phyloP scores from a whole-genome alignment of 805 yeast genomes.

The Diddensiella transvaalensis region DNA sequence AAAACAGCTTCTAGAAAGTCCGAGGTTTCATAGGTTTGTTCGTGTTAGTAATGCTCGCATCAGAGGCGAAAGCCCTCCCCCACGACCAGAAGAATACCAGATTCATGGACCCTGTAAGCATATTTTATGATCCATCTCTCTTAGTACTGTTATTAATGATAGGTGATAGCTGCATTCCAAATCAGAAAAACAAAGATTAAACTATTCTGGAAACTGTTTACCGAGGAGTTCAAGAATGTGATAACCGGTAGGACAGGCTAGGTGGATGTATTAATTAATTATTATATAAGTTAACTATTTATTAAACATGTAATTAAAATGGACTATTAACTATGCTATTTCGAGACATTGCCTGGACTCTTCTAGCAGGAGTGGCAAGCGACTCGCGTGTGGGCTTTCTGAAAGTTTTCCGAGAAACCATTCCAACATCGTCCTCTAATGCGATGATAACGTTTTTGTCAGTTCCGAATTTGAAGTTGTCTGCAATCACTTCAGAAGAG shows the following conservation, averaged over 20 bases:
- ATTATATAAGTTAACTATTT: neutral
- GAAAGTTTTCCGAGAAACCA: slow-evolving; percentile 60
- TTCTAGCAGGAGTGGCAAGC: slow-evolving; percentile 33
- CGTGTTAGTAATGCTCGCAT: slow-evolving; percentile 21
- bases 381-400: slow-evolving; percentile 52
- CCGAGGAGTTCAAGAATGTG: slow-evolving; percentile 22
- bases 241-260: slow-evolving; percentile 9
- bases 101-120: slow-evolving; percentile 1
- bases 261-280: neutral
- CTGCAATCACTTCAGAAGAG: slow-evolving; percentile 60
- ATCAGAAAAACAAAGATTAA: slow-evolving; percentile 16
- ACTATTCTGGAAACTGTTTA: slow-evolving; percentile 19
- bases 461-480: slow-evolving; percentile 73
- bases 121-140: neutral
- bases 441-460: slow-evolving; percentile 70
- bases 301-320: slow-evolving; percentile 15
- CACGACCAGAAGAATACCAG: slow-evolving; percentile 4
- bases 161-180: slow-evolving; percentile 7
- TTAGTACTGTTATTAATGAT: neutral
- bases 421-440: slow-evolving; percentile 68
- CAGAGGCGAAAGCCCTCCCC: slow-evolving; percentile 21
- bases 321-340: slow-evolving; percentile 30
- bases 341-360: slow-evolving; percentile 23
- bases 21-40: slow-evolving; percentile 23
- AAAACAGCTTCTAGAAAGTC: slow-evolving; percentile 22